Evolutionary conservation across 179 eudicot species (phyloP).

Genomic region (Corrigiola litoralis): DNA sequence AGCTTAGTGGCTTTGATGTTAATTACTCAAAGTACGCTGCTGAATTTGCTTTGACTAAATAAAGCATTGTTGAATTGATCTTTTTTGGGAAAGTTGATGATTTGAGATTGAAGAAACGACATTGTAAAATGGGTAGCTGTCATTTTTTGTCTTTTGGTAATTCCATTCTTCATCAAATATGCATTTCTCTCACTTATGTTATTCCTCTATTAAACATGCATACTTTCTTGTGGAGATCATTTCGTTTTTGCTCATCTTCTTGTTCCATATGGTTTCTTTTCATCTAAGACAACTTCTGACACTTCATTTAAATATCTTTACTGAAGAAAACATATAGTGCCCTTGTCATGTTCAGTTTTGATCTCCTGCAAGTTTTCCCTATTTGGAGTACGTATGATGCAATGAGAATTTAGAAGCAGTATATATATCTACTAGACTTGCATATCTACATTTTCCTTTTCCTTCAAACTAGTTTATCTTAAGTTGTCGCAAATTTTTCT

Average conservation of each 20-base stretch:
- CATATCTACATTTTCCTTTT: too few relatives aligned
- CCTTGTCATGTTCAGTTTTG: not conserved
- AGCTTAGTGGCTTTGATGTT: not conserved
- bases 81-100: not conserved
- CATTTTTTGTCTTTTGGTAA: not conserved
- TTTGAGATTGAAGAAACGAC: not conserved
- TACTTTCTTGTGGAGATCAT: not conserved
- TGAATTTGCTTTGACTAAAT: not conserved
- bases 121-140: too few relatives aligned
- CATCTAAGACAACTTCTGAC: not conserved
- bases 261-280: not conserved
- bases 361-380: too few relatives aligned
- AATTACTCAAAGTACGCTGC: not conserved
- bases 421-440: too few relatives aligned
- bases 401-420: too few relatives aligned
- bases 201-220: not conserved
- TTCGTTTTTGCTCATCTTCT: not conserved
- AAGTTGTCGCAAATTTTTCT: too few relatives aligned
- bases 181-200: not conserved
- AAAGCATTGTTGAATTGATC: not conserved
- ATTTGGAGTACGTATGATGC: too few relatives aligned
- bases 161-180: not conserved
- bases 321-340: not conserved
- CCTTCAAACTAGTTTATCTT: too few relatives aligned
- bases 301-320: too few relatives aligned